phyloP scores from a whole-genome alignment of 2,329 filamentous ascomycete species.

The Aureobasidium leucospermi region DNA sequence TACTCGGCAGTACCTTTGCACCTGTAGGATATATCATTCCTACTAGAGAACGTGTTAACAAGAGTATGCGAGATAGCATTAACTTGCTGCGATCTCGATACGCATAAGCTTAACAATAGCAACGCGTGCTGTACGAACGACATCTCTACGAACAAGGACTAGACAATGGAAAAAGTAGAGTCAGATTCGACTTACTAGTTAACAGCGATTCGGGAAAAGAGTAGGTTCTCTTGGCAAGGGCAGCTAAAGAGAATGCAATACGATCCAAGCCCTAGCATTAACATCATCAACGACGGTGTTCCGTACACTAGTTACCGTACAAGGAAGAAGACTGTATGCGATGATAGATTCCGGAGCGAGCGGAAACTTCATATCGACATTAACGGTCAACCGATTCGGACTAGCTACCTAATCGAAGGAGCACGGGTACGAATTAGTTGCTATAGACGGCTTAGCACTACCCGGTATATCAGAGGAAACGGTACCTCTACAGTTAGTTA shows the following conservation, averaged over 20 bases:
- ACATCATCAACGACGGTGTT: neutral
- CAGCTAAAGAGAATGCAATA: neutral
- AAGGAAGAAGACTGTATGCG: neutral
- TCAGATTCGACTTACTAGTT: neutral
- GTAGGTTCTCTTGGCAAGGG: too few relatives aligned
- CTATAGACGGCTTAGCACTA: conserved; percentile 15
- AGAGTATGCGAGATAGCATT: neutral
- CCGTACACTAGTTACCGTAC: neutral
- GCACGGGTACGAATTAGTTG: conserved; percentile 14
- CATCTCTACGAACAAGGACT: neutral
- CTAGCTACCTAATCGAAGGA: conserved; percentile 11
- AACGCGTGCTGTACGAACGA: too few relatives aligned
- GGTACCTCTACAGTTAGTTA: conserved; percentile 10
- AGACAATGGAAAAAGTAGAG: neutral
- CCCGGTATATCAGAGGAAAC: conserved; percentile 16
- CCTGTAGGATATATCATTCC: neutral
- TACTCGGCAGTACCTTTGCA: neutral
- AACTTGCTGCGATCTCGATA: neutral
- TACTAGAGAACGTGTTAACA: neutral
- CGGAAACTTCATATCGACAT: neutral
- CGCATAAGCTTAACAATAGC: too few relatives aligned
- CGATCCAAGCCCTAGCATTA: neutral
- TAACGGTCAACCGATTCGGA: too few relatives aligned
- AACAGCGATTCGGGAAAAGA: neutral
- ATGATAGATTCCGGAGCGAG: conserved; percentile 3